Percentiles rank a stretch among this genome's conserved stretches.
These are phyloP conservation scores for Pythium apleroticum DNA, from an alignment of 352 stramenopile species.

Conservation along the genomic window DNA sequence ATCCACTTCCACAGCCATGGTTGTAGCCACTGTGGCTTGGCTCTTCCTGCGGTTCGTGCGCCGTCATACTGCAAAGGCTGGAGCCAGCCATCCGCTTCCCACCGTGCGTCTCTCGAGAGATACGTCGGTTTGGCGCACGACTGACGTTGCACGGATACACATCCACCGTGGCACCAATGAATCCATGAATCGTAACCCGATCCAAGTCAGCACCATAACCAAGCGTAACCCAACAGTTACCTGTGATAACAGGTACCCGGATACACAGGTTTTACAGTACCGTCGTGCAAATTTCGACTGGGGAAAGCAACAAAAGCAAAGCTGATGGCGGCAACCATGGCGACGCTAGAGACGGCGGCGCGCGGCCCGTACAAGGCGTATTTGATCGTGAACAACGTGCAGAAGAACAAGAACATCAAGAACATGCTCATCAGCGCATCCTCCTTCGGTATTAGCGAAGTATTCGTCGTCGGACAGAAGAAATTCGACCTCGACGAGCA, in stretches of 20 bases:
- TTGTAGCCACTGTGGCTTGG: neutral
- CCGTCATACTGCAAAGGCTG: neutral
- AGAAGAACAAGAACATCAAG: constrained; percentile 89
- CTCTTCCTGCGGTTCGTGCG: neutral
- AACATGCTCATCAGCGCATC: constrained; percentile 84
- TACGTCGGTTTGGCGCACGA: neutral
- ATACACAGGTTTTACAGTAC: constrained; percentile 2
- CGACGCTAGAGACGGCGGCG: neutral
- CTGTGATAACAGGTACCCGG: neutral
- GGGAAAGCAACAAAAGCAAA: constrained; percentile 6
- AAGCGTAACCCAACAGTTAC: neutral
- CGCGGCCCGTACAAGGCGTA: constrained; percentile 40
- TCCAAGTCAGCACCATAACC: neutral
- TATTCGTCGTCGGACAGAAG: constrained; percentile 90
- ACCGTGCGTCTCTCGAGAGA: neutral
- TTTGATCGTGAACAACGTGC: constrained; percentile 93
- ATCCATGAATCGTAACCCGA: neutral
- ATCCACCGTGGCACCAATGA: neutral
- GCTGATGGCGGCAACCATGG: constrained; percentile 10
- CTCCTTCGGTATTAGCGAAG: constrained; percentile 76
- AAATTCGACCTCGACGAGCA: constrained; percentile 71
- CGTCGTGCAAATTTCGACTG: no score
- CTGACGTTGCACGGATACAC: constrained; percentile 2
- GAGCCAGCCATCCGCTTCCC: neutral
- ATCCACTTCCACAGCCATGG: neutral